Base-by-base conservation (phyloP, 352 stramenopile species). In the Phytophthora pistaciae region DNA sequence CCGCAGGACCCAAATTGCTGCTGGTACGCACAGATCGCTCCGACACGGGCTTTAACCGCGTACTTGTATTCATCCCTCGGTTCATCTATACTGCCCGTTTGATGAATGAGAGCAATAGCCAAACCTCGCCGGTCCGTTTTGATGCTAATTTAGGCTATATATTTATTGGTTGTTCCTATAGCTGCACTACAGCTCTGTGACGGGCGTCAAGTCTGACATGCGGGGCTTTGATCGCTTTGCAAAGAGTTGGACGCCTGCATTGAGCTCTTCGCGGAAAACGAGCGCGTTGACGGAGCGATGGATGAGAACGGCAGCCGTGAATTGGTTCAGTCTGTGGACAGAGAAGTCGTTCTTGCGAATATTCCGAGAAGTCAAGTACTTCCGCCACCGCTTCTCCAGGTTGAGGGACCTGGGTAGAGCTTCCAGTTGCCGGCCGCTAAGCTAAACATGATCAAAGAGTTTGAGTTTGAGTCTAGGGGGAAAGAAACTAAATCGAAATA, bases 321-420 rank as follows among this genome's bases (percentile, higher is more conserved):
- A 88, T 14, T 90, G 82, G 60, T 90, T 90, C 44, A 90, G 56
- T 9, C 82, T 78, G 48, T 84, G 73, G 42, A 84, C 52, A 0
- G 82, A 84, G 46, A 84, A 56, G 23, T 91, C 82, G 38, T 82
- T 77, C 46, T 84, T 89, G 40, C 75, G 77, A 27, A 91, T 82
- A 36, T 89, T 91, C 14, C 84, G 68, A n/a, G 56, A 58, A 0
- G 64, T 16, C 42, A 90, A 57, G 36, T 87, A 89, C 40, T 90
- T 90, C 9, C 72, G 74, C 84, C 84, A 91, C 29, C 72, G 78
- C 44, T 87, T 78, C 46, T 90, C 80, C n/a, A 91, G 42, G 44
- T 91, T 89, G 25, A 91, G 54, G 0, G 76, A 77, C 18, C 78
- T 64, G 5, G 80, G 82, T 4, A 92, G 23, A n/a, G 68, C 56